Evolutionary conservation across 768 basidiomycete genomes (phyloP), one percentile per base, ranked within the genome.

Genomic region (Asterophora parasitica): DNA sequence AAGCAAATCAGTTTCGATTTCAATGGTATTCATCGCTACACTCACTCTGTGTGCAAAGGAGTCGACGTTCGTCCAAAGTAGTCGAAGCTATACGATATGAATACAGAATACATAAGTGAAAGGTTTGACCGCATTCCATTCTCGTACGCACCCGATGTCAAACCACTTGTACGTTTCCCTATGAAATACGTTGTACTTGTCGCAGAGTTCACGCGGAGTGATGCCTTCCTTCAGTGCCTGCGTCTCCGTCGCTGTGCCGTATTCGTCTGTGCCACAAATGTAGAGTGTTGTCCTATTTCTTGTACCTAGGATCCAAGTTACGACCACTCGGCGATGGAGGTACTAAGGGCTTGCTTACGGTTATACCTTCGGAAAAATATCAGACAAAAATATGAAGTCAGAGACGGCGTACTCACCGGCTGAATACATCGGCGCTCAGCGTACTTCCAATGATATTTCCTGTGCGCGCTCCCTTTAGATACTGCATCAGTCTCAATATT

Each of bases 241-340:
- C 2, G 94, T 97, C 73, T 99, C 96, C 0, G 96, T 96, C 0
- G 96, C 95, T 6, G 96, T 99, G n/a, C 96, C 96, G 59, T 99
- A 99, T 67, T 99, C 96, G 62, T 99, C 96, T 4, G 96, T 98
- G 20, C 96, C 96, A 66, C 96, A 99, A 47, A 99, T 78, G 63
- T 95, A 99, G 27, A 98, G 75, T 0, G 92, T 95, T 36, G 85
- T 82, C 58, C 87, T 75, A 73, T 98, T 96, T 59, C 87, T 74
- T 26, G 91, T 87, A 28, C 82, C 76, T 78, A 36, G 12, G 17
- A 17, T 37, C 12, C 31, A n/a, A 46, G 28, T 42, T 16, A 17
- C 16, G 1, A 32, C 32, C 19, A 31, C 35, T 19, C 39, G 30
- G 33, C 7, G 15, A 7, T 17, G 43, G 7, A 34, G 26, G 12